Base-by-base conservation (phyloP, 441 rosid genomes). In the Populus trichocarpa region DNA sequence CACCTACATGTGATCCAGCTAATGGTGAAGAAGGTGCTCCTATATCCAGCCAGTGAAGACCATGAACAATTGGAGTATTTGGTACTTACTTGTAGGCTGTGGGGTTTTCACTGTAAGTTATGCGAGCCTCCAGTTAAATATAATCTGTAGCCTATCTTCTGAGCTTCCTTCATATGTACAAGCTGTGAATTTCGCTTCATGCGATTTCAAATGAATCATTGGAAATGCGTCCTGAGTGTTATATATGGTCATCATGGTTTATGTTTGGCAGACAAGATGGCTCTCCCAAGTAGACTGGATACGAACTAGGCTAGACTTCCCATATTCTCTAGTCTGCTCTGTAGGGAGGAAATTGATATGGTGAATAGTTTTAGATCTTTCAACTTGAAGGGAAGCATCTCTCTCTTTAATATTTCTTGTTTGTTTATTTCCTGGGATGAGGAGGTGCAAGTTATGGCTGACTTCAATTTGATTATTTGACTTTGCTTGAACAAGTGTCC, bases 11-110 rank as follows among this genome's bases (percentile, higher is more conserved):
- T 69, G 97, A 92, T 32, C 74, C 92, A 2, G 69, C 81, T 14
- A 89, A 79, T 70, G 83, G 78, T 35, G 91, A 90, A 67, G 97
- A 90, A 69, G 76, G 9, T 50, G 79, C 83, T 71, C 80, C 85
- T 23, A 80, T 85, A 30, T 77, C 89, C 75, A 86, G 83, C 85
- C 91, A 91, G 79, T 91, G 87, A 79, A 46, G 59, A 50, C 59
- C n/a, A 16, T 50, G 59, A 6, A 6, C n/a, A 50, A 16, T 16
- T 50, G 59, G 7, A 50, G n/a, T 16, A 5, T 3, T 14, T 46
- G 53, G 53, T 46, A 6, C 8, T 50, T 5, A 4, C 59, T 16
- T 50, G 2, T 5, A 16, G 59, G 59, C 59, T 50, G 59, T 16
- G 59, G n/a, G n/a, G n/a, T 50, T 5, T 50, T 50, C 59, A 16